Percentiles rank a stretch among this genome's conserved stretches.
phyloP scores from a whole-genome alignment of 2,329 filamentous ascomycete species.

The Calonectria pseudoreteaudii region DNA sequence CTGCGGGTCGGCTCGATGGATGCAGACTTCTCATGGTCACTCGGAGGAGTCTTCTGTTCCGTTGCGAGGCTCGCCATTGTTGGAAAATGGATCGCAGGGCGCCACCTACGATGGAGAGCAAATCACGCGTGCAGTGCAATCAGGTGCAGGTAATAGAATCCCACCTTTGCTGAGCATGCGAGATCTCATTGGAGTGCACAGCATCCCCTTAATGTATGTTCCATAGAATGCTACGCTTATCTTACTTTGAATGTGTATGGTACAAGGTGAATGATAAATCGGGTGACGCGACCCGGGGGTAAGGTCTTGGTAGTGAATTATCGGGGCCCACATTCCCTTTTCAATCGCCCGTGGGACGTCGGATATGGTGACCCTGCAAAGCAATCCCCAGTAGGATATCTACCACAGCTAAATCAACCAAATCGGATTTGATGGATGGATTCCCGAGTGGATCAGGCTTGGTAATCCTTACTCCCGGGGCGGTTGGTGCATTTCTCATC shows the following conservation, averaged over 20 bases:
- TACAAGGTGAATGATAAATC: not conserved
- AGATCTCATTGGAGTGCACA: not conserved
- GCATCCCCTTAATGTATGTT: not conserved
- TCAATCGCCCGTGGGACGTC: not conserved
- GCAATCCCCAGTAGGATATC: not conserved
- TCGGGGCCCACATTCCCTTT: conserved; percentile 21
- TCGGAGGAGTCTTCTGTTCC: conserved; percentile 1
- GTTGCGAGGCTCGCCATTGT: not conserved
- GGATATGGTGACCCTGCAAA: not conserved
- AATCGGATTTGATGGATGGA: not conserved
- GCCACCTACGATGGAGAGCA: not conserved
- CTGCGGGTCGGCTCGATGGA: not conserved
- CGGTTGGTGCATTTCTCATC: not conserved
- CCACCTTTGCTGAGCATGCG: too few species aligned
- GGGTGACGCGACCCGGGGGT: not conserved
- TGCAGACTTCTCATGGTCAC: not conserved
- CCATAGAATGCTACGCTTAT: not conserved
- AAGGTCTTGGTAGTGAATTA: not conserved
- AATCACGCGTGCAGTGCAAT: not conserved
- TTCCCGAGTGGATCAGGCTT: not conserved
- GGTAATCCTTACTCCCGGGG: not conserved
- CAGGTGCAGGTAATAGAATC: not conserved
- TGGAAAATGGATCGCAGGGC: not conserved
- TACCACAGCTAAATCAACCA: not conserved
- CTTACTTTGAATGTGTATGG: not conserved